Evolutionary conservation across 441 rosid species (phyloP).

Genomic region (Adansonia rubrostipa): DNA sequence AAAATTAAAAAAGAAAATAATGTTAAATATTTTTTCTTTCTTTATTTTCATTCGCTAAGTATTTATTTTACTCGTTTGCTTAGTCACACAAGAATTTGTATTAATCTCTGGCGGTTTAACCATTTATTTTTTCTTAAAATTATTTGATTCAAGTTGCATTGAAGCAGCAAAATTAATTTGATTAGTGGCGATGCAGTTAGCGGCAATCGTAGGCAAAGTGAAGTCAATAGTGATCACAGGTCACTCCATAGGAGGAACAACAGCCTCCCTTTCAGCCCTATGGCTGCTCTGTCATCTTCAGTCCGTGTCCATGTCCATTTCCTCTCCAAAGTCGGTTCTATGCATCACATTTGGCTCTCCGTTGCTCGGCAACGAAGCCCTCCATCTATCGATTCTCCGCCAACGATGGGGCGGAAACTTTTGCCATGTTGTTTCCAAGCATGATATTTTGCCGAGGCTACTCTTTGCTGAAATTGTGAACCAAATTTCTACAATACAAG

Average conservation of each 20-base stretch:
- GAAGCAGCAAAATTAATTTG: not conserved
- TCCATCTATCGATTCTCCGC: slow-evolving; percentile 52
- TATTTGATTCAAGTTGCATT: not conserved
- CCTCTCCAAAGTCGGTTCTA: slow-evolving; percentile 37
- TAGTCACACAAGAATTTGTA: too few species aligned
- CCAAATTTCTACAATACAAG: slow-evolving; percentile 21
- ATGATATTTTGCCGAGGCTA: slow-evolving; percentile 62
- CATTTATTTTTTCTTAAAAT: too few species aligned
- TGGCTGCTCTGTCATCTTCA: slow-evolving; percentile 65
- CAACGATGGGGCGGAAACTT: slow-evolving; percentile 68
- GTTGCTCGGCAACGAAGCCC: slow-evolving; percentile 63
- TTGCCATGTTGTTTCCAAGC: slow-evolving; percentile 64
- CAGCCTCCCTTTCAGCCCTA: slow-evolving; percentile 70
- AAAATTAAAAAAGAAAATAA: too few species aligned
- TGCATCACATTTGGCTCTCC: slow-evolving; percentile 90
- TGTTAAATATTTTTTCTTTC: too few species aligned
- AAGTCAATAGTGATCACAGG: slow-evolving; percentile 74
- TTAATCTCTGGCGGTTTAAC: too few species aligned
- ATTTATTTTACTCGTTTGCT: too few species aligned
- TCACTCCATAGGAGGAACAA: slow-evolving; percentile 70
- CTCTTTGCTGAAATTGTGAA: slow-evolving; percentile 44
- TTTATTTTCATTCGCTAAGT: too few species aligned
- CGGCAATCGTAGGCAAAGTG: slow-evolving; percentile 34
- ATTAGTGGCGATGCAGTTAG: slow-evolving; percentile 42
- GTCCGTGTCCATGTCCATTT: slow-evolving; percentile 20